Evolutionary conservation across 2,329 filamentous ascomycete species (phyloP).

Genomic region (Zalaria obscura): DNA sequence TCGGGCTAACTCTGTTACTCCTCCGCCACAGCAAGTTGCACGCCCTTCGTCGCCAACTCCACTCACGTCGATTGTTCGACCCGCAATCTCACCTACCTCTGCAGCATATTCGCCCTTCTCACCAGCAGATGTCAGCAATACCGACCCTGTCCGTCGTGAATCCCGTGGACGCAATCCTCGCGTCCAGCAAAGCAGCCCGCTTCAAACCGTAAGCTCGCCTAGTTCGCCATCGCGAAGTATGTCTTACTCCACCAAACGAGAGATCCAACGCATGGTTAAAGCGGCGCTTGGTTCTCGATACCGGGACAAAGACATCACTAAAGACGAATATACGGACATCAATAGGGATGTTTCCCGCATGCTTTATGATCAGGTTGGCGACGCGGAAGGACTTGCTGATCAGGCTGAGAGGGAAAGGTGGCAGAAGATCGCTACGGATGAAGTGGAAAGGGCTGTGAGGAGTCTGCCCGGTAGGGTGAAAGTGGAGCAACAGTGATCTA

Average conservation of each 20-base stretch:
- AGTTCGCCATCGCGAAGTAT: conserved; percentile 31
- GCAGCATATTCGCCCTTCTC: conserved; percentile 7
- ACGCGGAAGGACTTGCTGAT: conserved; percentile 40
- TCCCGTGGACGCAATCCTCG: conserved; percentile 15
- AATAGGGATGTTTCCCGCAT: conserved; percentile 80
- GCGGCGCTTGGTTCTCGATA: conserved; percentile 71
- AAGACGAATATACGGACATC: conserved; percentile 83
- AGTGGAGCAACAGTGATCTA: too few species aligned
- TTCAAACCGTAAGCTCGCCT: conserved; percentile 42
- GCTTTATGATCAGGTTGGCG: conserved; percentile 58
- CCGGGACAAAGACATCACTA: conserved; percentile 62
- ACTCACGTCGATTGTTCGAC: conserved; percentile 56
- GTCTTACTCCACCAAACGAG: conserved; percentile 72
- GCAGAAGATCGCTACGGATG: conserved; percentile 62
- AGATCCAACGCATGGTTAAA: conserved; percentile 79
- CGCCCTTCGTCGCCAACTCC: conserved; percentile 53
- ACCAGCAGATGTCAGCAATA: conserved; percentile 1
- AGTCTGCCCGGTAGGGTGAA: too few species aligned
- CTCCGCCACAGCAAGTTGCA: conserved; percentile 47
- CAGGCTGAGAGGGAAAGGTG: conserved; percentile 53
- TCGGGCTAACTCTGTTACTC: conserved; percentile 52
- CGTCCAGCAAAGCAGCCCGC: not conserved
- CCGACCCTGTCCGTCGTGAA: conserved; percentile 26
- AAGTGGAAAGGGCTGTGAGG: conserved; percentile 60
- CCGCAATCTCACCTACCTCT: conserved; percentile 49